Base-by-base conservation (phyloP, 495 filamentous ascomycete species). In the Hyaloscypha bicolor region DNA sequence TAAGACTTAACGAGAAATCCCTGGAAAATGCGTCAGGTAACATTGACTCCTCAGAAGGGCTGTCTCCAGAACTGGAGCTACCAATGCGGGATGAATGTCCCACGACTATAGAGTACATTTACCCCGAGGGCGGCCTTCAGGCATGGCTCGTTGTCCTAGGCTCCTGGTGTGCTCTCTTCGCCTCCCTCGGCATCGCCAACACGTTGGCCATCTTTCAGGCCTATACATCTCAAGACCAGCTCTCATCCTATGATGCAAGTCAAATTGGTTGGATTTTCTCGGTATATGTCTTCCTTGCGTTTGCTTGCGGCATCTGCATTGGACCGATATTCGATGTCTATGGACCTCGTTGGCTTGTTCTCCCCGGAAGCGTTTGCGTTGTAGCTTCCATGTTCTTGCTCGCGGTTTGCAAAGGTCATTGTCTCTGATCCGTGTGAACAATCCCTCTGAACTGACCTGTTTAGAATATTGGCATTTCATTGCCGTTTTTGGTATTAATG, bases 401-500 rank as follows among this genome's bases (percentile, higher is more conserved):
- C 8, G 83, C 71, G 55, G 51, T 57, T 37, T 67, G 69, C 33
- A 12, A 21, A 52, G 60, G 70, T 72, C 37, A 45, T 48, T 55
- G 9, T 30, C 21, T 37, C 22, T 6, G 52, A n/a, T 35, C 30
- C 19, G 2, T 8, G 32, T 25, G 30, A 33, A 60, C 12, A 12
- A 56, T 2, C 5, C 12, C 11, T 21, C 21, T 6, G 30, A 51
- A 33, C 60, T 55, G 59, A 19, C 25, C 11, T 25, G 42, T 73
- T 71, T 29, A 81, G 80, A 87, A 72, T 91, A 91, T 68, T 97
- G 90, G 88, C 93, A 96, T 60, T 94, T 97, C 68, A 87, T 97
- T 74, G 77, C 96, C n/a, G 81, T 84, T 21, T 91, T 96, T 72
- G 91, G 90, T 33, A 77, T 97, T 6, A 79, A 94, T 25, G 86